Conservation (phyloP, 306 rosid species). For the Styphnolobium japonicum region DNA sequence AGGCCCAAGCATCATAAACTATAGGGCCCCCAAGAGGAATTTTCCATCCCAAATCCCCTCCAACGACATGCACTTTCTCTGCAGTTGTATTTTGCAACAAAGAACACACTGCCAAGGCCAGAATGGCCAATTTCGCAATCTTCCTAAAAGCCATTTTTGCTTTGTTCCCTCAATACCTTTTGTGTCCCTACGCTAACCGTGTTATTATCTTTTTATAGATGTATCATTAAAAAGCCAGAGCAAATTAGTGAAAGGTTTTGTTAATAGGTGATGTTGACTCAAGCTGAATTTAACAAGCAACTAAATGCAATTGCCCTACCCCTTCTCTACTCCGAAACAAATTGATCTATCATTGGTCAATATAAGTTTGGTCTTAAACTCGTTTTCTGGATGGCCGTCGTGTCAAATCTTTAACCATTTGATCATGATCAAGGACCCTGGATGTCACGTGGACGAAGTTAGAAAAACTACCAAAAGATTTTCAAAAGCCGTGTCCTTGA, state of each 20-base stretch:
- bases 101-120: constrained; percentile 27
- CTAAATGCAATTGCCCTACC: neutral
- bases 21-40: constrained; percentile 34
- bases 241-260: neutral
- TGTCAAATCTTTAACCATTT: neutral
- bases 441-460: neutral
- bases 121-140: constrained; percentile 24
- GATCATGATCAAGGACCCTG: neutral
- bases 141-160: constrained; percentile 16
- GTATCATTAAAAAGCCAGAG: neutral
- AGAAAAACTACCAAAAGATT: neutral
- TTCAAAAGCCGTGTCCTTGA: neutral
- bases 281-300: neutral
- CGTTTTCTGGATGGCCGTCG: neutral
- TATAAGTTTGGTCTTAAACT: neutral
- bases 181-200: neutral
- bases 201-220: neutral
- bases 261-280: neutral
- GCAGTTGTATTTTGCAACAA: constrained; percentile 27
- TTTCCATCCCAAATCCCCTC: constrained; percentile 43
- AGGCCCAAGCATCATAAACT: constrained; percentile 39
- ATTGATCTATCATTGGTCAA: neutral
- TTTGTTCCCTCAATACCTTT: neutral
- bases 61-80: constrained; percentile 31
- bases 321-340: neutral